Evolutionary conservation across 331 rosid species (phyloP).

Genomic region (Malus hybrid): DNA sequence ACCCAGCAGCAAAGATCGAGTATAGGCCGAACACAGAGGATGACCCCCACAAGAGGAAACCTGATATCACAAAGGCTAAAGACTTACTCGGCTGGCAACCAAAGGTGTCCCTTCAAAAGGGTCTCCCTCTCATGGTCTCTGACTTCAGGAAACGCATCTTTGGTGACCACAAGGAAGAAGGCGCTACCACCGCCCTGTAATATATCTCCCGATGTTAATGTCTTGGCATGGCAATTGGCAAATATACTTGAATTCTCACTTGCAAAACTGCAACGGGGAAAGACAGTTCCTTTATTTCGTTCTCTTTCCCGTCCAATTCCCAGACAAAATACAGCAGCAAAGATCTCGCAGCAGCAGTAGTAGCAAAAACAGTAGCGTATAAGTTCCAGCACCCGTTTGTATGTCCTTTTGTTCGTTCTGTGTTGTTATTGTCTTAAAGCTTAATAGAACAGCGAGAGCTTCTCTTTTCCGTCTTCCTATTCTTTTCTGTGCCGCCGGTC

Average conservation of each 20-base stretch:
- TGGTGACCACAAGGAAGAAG: conserved; percentile 65
- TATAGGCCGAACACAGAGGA: conserved; percentile 82
- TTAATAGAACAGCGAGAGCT: conserved; percentile 24
- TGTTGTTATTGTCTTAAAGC: conserved; percentile 21
- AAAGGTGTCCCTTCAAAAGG: conserved; percentile 65
- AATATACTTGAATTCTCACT: conserved; percentile 2
- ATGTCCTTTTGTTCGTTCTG: conserved; percentile 10
- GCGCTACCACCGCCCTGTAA: conserved; percentile 17
- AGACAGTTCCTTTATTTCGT: conserved; percentile 8
- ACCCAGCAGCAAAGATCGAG: conserved; percentile 74
- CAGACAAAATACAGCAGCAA: conserved; percentile 1
- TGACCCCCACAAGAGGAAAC: conserved; percentile 91
- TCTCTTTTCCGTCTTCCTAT: conserved; percentile 24
- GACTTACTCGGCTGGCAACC: conserved; percentile 83
- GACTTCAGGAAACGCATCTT: conserved; percentile 69
- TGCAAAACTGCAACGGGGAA: conserved; percentile 19
- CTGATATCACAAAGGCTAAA: conserved; percentile 66
- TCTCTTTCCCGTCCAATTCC: conserved; percentile 12
- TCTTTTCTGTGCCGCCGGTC: conserved; percentile 1
- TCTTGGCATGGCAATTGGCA: conserved; percentile 3
- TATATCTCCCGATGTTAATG: neutral
- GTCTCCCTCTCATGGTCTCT: conserved; percentile 76
- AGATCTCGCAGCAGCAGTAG: neutral
- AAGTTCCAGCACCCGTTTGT: conserved; percentile 18
- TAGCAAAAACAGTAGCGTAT: conserved; percentile 13